Evolutionary conservation across 371 early-diverging fungal species (phyloP).

Genomic region (Circinella umbellata): DNA sequence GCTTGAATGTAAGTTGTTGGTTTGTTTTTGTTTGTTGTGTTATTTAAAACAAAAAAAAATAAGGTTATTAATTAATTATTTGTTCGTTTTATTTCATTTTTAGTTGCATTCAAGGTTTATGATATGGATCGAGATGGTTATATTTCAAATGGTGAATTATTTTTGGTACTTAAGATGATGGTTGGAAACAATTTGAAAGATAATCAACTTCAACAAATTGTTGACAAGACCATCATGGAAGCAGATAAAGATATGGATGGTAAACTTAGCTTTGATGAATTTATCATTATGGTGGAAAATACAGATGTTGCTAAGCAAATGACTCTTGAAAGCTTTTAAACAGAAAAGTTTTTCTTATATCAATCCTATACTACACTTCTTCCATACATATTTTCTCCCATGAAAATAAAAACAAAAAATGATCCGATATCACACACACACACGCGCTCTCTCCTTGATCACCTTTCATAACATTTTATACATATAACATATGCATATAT

Average conservation of each 20-base stretch:
- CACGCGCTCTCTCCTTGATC: too few relatives aligned
- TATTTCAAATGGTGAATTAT: slow-evolving; percentile 97
- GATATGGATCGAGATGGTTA: slow-evolving; percentile 98
- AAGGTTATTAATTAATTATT: not conserved
- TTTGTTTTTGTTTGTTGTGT: not conserved
- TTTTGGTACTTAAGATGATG: slow-evolving; percentile 97
- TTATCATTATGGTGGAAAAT: slow-evolving; percentile 87
- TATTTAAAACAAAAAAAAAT: not conserved
- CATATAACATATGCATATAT: not conserved
- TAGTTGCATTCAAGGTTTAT: slow-evolving; percentile 98
- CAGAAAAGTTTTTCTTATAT: not conserved
- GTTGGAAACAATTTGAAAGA: slow-evolving; percentile 95
- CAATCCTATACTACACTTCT: not conserved
- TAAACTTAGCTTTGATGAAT: slow-evolving; percentile 95
- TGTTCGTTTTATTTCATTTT: not conserved
- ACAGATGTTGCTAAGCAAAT: slow-evolving; percentile 95
- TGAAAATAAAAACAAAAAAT: too few relatives aligned
- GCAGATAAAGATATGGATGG: slow-evolving; percentile 96
- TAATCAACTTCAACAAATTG: slow-evolving; percentile 97
- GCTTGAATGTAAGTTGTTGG: slow-evolving; percentile 73
- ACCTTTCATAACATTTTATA: not conserved
- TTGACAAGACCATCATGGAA: slow-evolving; percentile 98
- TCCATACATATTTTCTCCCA: not conserved
- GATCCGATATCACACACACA: too few relatives aligned
- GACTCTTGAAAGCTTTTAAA: slow-evolving; percentile 80